A percentile compares a stretch with the other conserved stretches of the same genome.
Conservation (phyloP, 2,329 filamentous ascomycete species). For the Colletotrichum karsti region DNA sequence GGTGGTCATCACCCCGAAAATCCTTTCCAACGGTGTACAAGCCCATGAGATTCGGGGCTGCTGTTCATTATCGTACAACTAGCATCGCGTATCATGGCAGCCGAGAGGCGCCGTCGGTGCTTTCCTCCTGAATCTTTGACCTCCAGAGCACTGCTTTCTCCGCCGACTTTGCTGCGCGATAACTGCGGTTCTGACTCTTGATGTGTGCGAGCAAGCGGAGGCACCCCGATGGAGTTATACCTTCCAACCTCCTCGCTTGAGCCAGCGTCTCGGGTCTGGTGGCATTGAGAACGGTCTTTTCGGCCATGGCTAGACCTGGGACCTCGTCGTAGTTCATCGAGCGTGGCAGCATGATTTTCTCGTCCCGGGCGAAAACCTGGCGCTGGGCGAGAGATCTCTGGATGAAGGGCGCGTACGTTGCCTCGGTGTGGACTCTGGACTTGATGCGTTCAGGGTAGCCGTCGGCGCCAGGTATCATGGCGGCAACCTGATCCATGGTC, state of each 20-base stretch:
- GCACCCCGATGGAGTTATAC: conserved; percentile 70
- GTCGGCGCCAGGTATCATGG: conserved; percentile 64
- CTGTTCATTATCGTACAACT: neutral
- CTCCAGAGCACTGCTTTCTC: neutral
- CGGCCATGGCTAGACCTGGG: conserved; percentile 80
- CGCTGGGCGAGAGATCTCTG: conserved; percentile 74
- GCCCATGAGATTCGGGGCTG: neutral
- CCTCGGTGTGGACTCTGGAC: conserved; percentile 80
- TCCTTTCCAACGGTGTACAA: no score
- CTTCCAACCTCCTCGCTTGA: conserved; percentile 89
- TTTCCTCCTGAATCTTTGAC: neutral
- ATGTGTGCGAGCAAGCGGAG: conserved; percentile 71
- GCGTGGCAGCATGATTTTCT: conserved; percentile 74
- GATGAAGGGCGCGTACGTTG: conserved; percentile 87
- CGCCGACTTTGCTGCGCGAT: neutral
- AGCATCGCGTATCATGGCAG: neutral
- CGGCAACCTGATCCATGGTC: conserved; percentile 64
- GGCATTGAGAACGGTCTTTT: conserved; percentile 74
- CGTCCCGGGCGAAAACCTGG: conserved; percentile 77
- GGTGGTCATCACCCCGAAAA: no score
- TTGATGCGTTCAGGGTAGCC: conserved; percentile 67
- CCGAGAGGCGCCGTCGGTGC: neutral
- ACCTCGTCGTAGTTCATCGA: conserved; percentile 82
- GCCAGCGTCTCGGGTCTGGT: conserved; percentile 86
- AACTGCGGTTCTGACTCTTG: conserved; percentile 37